Base-by-base conservation (phyloP, 2,329 filamentous ascomycete species). In the Gaeumannomyces sp. region DNA sequence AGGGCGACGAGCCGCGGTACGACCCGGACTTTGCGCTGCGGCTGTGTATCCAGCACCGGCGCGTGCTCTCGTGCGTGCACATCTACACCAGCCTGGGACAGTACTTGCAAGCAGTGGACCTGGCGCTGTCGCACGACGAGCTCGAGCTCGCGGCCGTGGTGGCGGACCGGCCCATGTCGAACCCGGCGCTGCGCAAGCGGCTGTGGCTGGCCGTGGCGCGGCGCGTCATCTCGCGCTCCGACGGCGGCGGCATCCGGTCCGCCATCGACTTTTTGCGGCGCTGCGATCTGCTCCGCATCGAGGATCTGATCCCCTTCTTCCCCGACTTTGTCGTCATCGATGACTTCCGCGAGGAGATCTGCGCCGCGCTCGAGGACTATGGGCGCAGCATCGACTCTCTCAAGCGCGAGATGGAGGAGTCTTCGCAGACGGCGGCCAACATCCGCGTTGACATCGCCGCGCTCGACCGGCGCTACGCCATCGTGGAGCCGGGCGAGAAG, bases 341-440 rank as follows among this genome's bases (percentile, higher is more conserved):
- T 74, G 95, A 98, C 76, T 99, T 99, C 83, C 97, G 98, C 74
- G 93, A 98, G 68, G 95, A 99, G 75, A 98, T 99, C 53, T 99
- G 95, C 78, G 83, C 87, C 0, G 95, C 96, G 1, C 83, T 99
- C 1, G 95, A 99, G 76, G 91, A 96, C 68, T 99, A 99, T 78
- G 91, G 88, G 60, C 89, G 91, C 53, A 92, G 92, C 70, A 99
- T 99, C 69, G 95, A 98, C 72, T 82, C 81, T 1, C 80, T 99
- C 56, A 93, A 93, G 73, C 87, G 89, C 69, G 94, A 98, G 76
- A 99, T 99, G 95, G 95, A 99, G 75, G 92, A 97, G 73, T 92
- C 89, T 5, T 91, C 92, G 13, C 87, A 88, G 67, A 98, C 95
- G 19, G 94, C 95, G 0, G 85, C 89, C 35, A 92, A 97, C 71